Conservation (phyloP, 257 asterid species). For the Verbena officinalis region DNA sequence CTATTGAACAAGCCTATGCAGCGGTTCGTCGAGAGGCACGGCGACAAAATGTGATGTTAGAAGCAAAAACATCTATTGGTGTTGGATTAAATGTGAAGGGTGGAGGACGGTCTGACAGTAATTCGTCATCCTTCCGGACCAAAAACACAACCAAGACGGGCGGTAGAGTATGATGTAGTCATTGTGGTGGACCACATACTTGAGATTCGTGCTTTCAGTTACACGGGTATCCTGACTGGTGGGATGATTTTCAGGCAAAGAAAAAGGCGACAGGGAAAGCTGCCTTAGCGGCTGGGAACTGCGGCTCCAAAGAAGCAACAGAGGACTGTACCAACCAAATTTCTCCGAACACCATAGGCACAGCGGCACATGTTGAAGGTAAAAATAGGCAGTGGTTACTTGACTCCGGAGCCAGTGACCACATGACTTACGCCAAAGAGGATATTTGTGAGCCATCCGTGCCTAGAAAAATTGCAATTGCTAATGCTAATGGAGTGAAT, state of each 20-base stretch:
- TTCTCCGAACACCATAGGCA: too few species aligned
- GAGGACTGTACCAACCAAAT: too few species aligned
- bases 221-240: background rate
- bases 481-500: background rate
- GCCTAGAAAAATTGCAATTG: background rate
- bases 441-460: background rate
- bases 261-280: background rate
- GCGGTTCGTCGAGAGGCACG: background rate
- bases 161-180: background rate
- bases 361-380: too few species aligned
- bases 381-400: background rate
- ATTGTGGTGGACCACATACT: constrained; percentile 1
- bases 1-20: background rate
- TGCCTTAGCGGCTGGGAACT: too few species aligned
- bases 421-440: background rate
- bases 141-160: background rate
- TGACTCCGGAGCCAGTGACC: background rate
- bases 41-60: background rate
- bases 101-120: background rate
- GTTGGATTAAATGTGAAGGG: background rate
- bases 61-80: background rate
- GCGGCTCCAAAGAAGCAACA: too few species aligned
- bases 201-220: background rate
- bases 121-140: too few species aligned
- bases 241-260: background rate